phyloP scores from a whole-genome alignment of 2,329 filamentous ascomycete species.

The Ceratocystis cubensis region DNA sequence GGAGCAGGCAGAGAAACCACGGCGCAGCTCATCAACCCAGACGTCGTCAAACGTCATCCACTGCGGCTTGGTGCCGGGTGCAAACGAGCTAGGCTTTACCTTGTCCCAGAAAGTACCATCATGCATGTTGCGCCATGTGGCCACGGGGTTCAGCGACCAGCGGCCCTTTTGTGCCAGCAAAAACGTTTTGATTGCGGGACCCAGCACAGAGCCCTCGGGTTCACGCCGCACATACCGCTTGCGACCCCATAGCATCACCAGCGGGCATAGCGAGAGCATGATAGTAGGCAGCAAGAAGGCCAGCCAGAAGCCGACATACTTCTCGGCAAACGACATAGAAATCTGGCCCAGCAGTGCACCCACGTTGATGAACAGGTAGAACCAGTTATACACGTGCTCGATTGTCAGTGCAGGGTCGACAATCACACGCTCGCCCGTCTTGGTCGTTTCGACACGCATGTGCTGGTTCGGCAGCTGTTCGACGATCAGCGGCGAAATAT shows the following conservation, averaged over 20 bases:
- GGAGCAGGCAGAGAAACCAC: constrained; percentile 54
- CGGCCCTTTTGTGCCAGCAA: constrained; percentile 52
- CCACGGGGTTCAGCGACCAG: constrained; percentile 54
- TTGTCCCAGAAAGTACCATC: constrained; percentile 50
- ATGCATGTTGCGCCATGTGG: constrained; percentile 46
- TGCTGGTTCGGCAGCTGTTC: constrained; percentile 50
- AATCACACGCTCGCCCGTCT: constrained; percentile 48
- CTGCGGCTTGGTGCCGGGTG: constrained; percentile 39
- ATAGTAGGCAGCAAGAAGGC: constrained; percentile 55
- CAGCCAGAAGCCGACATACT: constrained; percentile 64
- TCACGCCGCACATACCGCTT: constrained; percentile 45
- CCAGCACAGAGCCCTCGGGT: constrained; percentile 55
- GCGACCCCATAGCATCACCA: constrained; percentile 48
- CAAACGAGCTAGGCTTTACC: constrained; percentile 55
- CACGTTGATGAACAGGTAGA: constrained; percentile 61
- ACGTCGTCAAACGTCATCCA: constrained; percentile 74
- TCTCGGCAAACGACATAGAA: constrained; percentile 58
- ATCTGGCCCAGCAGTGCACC: constrained; percentile 53
- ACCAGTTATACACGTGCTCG: constrained; percentile 53
- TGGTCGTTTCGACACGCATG: constrained; percentile 39
- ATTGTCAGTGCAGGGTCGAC: constrained; percentile 52
- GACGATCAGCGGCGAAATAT: constrained; percentile 54
- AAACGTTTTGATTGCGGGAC: constrained; percentile 50
- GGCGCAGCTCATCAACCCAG: constrained; percentile 63
- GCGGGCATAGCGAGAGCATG: constrained; percentile 50